Evolutionary conservation across 2,329 filamentous ascomycete genomes (phyloP).

Genomic region (Microdochium bolleyi): DNA sequence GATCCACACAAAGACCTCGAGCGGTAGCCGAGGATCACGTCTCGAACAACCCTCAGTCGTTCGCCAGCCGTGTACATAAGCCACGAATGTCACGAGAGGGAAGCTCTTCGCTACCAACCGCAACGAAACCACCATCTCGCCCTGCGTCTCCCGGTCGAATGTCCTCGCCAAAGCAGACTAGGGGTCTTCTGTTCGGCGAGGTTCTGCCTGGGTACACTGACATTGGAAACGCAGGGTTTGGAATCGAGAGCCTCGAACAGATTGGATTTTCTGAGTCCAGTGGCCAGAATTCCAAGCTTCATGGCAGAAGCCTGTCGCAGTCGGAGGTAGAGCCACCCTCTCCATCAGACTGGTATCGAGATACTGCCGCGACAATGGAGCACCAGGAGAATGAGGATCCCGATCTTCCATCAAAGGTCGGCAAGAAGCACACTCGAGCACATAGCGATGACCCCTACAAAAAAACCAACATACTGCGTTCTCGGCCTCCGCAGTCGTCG

Average conservation of each 20-base stretch:
- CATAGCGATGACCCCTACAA: slow-evolving; percentile 49
- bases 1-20: slow-evolving; percentile 35
- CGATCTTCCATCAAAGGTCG: slow-evolving; percentile 17
- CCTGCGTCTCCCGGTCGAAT: slow-evolving; percentile 19
- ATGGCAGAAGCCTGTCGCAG: slow-evolving; percentile 48
- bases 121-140: slow-evolving; percentile 16
- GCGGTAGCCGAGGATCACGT: slow-evolving; percentile 41
- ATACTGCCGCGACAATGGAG: slow-evolving; percentile 2
- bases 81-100: slow-evolving; percentile 24
- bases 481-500: slow-evolving; percentile 23
- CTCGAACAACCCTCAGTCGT: slow-evolving; percentile 48
- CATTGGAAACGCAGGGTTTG: slow-evolving; percentile 46
- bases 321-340: slow-evolving; percentile 52
- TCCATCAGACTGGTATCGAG: slow-evolving; percentile 58
- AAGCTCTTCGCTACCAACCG: neutral
- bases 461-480: slow-evolving; percentile 19
- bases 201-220: slow-evolving; percentile 54
- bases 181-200: slow-evolving; percentile 66
- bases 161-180: slow-evolving; percentile 21
- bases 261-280: slow-evolving; percentile 68
- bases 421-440: slow-evolving; percentile 39
- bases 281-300: slow-evolving; percentile 41
- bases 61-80: slow-evolving; percentile 51
- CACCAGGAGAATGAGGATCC: neutral
- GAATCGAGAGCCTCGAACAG: slow-evolving; percentile 45